A percentile compares a stretch with the other conserved stretches of the same genome.
These are phyloP conservation scores for Neurospora sp. DNA, from an alignment of 2,329 filamentous ascomycete genomes.

Conservation along the genomic window DNA sequence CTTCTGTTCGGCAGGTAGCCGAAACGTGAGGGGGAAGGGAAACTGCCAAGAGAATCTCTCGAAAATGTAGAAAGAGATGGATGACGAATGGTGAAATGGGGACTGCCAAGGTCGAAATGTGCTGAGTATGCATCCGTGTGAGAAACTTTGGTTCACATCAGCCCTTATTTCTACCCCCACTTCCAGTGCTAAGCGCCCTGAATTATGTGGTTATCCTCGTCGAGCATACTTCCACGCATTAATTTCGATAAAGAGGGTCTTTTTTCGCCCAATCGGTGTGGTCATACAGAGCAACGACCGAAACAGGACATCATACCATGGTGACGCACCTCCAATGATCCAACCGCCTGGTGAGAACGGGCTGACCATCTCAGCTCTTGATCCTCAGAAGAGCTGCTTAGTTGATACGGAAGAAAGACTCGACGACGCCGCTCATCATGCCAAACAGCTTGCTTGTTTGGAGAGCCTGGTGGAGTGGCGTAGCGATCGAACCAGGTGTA, in stretches of 20 bases:
- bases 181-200: background rate
- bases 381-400: background rate
- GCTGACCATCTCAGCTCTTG: background rate
- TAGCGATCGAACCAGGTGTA: background rate
- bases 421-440: background rate
- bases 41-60: background rate
- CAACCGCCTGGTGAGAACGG: background rate
- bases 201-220: background rate
- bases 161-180: background rate
- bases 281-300: background rate
- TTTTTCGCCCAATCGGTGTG: background rate
- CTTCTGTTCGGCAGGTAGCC: background rate
- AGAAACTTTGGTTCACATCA: background rate
- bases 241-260: background rate
- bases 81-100: background rate
- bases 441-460: background rate
- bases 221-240: background rate
- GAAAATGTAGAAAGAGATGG: background rate
- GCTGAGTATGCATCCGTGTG: background rate
- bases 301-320: background rate
- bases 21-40: background rate
- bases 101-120: background rate
- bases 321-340: background rate
- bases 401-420: background rate
- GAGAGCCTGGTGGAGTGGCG: background rate